These are phyloP conservation scores for Hymenoscyphus scutula DNA, from an alignment of 2,329 filamentous ascomycete genomes.

Conservation along the genomic window DNA sequence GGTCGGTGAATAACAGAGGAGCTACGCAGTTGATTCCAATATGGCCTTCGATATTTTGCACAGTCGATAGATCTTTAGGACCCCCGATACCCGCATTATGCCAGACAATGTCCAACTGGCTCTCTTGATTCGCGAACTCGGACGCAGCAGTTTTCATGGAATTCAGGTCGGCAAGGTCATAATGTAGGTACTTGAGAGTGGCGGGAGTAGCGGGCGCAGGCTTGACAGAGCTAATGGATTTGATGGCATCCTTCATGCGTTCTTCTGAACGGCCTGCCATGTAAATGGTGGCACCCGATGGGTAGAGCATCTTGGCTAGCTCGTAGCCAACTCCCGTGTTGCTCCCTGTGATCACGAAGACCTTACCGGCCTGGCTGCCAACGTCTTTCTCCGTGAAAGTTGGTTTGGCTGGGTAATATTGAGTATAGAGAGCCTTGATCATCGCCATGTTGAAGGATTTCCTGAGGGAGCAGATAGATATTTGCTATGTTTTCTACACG, in stretches of 20 bases:
- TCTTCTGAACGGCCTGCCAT: constrained; percentile 40
- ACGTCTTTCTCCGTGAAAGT: constrained; percentile 40
- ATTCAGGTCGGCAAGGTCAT: constrained; percentile 39
- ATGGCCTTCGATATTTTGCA: constrained; percentile 18
- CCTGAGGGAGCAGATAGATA: not conserved
- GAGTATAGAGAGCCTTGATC: not conserved
- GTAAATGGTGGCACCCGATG: constrained; percentile 42
- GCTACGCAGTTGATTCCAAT: constrained; percentile 24
- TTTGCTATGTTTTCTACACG: no score
- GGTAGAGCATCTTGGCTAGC: constrained; percentile 39
- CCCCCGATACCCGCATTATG: constrained; percentile 35
- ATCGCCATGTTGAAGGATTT: not conserved
- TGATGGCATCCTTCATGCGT: constrained; percentile 40
- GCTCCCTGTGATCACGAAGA: constrained; percentile 21
- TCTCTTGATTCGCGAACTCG: constrained; percentile 36
- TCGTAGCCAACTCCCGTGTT: constrained; percentile 36
- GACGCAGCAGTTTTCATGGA: constrained; percentile 38
- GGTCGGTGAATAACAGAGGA: constrained; percentile 23
- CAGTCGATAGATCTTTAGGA: constrained; percentile 13
- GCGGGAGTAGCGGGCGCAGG: constrained; percentile 27
- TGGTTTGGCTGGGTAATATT: constrained; percentile 36
- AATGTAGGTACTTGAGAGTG: constrained; percentile 35
- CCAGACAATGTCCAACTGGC: constrained; percentile 39
- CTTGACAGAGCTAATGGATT: constrained; percentile 34
- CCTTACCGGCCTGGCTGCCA: constrained; percentile 9